Evolutionary conservation across 768 basidiomycete species (phyloP).

Genomic region (Gautieria morchelliformis): DNA sequence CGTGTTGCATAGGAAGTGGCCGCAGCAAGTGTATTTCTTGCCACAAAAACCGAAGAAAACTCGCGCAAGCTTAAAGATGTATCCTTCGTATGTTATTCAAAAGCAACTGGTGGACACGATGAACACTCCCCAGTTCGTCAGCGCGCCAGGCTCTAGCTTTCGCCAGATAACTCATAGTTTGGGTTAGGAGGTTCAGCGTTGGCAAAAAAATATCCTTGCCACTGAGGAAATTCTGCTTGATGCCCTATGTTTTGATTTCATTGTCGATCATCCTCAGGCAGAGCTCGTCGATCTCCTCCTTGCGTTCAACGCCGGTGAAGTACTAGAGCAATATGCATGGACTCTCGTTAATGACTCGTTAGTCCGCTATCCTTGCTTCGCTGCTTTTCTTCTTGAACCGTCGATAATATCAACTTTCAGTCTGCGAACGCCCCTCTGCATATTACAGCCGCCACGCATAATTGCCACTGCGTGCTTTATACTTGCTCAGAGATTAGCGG

Average conservation of each 20-base stretch:
- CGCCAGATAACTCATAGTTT: slow-evolving; percentile 1
- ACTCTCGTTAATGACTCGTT: slow-evolving; percentile 84
- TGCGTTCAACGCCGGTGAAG: slow-evolving; percentile 34
- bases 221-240: slow-evolving; percentile 76
- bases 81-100: slow-evolving; percentile 63
- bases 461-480: slow-evolving; percentile 73
- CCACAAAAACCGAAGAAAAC: slow-evolving; percentile 89
- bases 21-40: slow-evolving; percentile 77
- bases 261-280: slow-evolving; percentile 67
- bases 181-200: slow-evolving; percentile 63
- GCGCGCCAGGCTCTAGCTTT: slow-evolving; percentile 1
- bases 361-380: slow-evolving; percentile 17
- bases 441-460: slow-evolving; percentile 58
- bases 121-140: slow-evolving; percentile 24
- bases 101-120: slow-evolving; percentile 46
- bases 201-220: slow-evolving; percentile 56
- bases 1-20: slow-evolving; percentile 55
- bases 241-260: slow-evolving; percentile 79
- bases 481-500: slow-evolving; percentile 60
- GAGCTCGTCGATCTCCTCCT: slow-evolving; percentile 68
- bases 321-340: slow-evolving; percentile 58
- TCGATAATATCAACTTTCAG: slow-evolving; percentile 25
- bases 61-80: slow-evolving; percentile 82
- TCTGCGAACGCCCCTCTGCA: slow-evolving; percentile 70
- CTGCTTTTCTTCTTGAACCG: not conserved